Conservation (phyloP, 1,284 basidiomycete species). For the Takashimella tepidaria region DNA sequence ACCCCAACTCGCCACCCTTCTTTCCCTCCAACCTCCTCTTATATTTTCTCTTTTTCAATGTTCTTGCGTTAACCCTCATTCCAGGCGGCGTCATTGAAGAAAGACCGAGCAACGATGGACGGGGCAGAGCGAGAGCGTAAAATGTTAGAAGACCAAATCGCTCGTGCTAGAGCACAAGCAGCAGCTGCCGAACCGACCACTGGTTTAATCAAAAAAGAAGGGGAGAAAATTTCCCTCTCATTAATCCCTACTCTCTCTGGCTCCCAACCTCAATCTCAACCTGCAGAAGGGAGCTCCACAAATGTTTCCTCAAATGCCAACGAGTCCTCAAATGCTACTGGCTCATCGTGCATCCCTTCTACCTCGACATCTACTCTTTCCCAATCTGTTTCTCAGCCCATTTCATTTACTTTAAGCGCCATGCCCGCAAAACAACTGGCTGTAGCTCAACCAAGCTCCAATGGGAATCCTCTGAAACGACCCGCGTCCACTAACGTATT, state of each 20-base stretch:
- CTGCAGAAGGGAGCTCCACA: too few species aligned
- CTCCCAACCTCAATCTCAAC: conserved; percentile 14
- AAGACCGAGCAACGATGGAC: conserved; percentile 82
- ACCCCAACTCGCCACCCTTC: too few species aligned
- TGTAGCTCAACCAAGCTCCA: not conserved
- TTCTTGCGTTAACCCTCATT: too few species aligned
- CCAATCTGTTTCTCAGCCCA: conserved; percentile 2
- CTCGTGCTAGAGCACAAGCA: conserved; percentile 58
- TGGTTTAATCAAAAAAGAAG: conserved; percentile 64
- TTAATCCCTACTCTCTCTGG: conserved; percentile 36
- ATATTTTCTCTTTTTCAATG: too few species aligned
- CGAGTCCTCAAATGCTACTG: conserved; percentile 6
- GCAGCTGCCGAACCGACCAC: conserved; percentile 49
- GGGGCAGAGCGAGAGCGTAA: conserved; percentile 91
- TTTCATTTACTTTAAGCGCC: conserved; percentile 5
- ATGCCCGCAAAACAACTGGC: not conserved
- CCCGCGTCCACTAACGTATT: conserved; percentile 58
- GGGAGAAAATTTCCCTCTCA: conserved; percentile 48
- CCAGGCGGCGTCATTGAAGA: conserved; percentile 82
- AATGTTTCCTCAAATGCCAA: too few species aligned
- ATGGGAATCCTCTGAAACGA: conserved; percentile 49
- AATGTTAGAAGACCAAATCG: conserved; percentile 90
- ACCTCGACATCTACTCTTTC: conserved; percentile 8
- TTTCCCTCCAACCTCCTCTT: too few species aligned
- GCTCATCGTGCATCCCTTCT: not conserved